Conservation (phyloP, 176 grass and related monocot genomes). For the Puya raimondii region DNA sequence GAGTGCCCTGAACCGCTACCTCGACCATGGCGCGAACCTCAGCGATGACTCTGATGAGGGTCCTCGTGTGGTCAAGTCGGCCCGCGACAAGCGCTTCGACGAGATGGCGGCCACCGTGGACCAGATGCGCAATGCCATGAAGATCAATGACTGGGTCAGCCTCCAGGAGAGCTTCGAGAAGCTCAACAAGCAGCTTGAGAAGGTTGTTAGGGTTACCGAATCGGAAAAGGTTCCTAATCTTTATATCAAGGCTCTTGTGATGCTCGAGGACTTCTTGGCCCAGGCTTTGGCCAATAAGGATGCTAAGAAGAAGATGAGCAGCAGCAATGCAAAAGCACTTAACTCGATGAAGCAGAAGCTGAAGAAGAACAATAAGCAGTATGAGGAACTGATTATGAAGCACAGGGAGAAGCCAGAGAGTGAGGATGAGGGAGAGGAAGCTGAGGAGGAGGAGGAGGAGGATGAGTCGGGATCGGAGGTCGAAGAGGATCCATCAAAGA, state of each 20-base stretch:
- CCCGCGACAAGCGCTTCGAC: constrained; percentile 73
- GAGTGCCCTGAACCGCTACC: constrained; percentile 38
- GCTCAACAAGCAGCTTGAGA: constrained; percentile 94
- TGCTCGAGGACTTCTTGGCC: constrained; percentile 82
- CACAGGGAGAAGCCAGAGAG: constrained; percentile 54
- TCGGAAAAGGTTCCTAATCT: constrained; percentile 57
- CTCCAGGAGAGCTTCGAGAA: constrained; percentile 88
- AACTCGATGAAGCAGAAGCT: constrained; percentile 89
- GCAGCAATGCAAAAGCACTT: constrained; percentile 74
- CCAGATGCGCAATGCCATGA: constrained; percentile 94
- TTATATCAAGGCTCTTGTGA: constrained; percentile 79
- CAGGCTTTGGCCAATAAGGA: constrained; percentile 95
- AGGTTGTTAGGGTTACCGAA: constrained; percentile 83
- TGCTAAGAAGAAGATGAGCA: constrained; percentile 98
- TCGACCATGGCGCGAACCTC: constrained; percentile 32
- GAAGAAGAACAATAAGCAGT: constrained; percentile 96
- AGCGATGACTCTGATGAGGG: constrained; percentile 71
- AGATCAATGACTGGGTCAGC: constrained; percentile 96
- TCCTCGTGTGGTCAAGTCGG: constrained; percentile 60
- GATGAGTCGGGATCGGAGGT: constrained; percentile 20
- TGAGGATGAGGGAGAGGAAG: constrained; percentile 47
- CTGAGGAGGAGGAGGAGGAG: constrained; percentile 45
- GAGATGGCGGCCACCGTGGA: constrained; percentile 78
- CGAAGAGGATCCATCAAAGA: constrained; percentile 32
- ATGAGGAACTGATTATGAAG: constrained; percentile 60